Evolutionary conservation across 2,329 filamentous ascomycete genomes (phyloP), one percentile per base, ranked within the genome.

Genomic region (Pseudocercospora macadamiae): DNA sequence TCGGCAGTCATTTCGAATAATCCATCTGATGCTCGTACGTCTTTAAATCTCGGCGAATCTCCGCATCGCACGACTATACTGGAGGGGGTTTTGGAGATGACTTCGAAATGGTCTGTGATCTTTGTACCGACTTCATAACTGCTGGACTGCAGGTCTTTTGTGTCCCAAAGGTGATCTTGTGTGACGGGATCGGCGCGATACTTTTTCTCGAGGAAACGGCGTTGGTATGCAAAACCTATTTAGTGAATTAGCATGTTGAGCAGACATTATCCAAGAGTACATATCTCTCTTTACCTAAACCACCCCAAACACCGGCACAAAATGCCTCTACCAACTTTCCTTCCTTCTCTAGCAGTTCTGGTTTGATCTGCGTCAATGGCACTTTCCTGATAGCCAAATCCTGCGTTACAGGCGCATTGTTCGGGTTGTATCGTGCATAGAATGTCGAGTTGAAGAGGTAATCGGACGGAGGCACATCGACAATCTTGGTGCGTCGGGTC

Each of bases 101-200:
- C 86, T 71, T 90, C 86, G 68, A 90, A 90, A 72, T 90, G 88
- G 70, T 90, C 86, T 2, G 85, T 88, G 57, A 90, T 82, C 37
- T 79, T 70, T 1, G 87, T 88, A 30, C 87, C 87, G 36, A 81
- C 77, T 18, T 86, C 81, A 69, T 90, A 90, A 8, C 65, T 78
- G 57, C 79, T 84, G n/a, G 74, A 66, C 4, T 78, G 71, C 1
- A 90, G 80, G 52, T 86, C 79, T 9, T 80, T 73, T 2, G 71
- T 75, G 2, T 81, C 79, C 86, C 88, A 90, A 1, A 90, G 80
- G 63, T 89, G 84, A 47, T 77, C 68, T 1, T 80, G 76, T 0
- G 86, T 88, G 36, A 82, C 77, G 7, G 83, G 79, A 28, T 66
- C 64, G 28, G 67, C 63, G 52, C 82, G 76, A 70, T 85, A 87